Conservation (phyloP, 2,329 filamentous ascomycete species). For the Paramyrothecium sp. region DNA sequence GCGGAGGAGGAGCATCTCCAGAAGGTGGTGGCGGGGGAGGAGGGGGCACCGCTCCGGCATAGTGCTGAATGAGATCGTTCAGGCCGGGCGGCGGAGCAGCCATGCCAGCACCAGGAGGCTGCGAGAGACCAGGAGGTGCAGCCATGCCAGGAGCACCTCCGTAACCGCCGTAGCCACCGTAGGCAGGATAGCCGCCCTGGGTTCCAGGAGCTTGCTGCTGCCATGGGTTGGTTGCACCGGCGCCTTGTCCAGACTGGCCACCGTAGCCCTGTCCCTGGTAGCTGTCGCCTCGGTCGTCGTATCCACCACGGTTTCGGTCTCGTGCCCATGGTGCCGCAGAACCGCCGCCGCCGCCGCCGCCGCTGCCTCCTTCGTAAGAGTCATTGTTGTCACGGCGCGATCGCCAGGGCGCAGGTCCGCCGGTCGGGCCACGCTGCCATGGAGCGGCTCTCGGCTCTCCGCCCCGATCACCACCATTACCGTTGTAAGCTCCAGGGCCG, state of each 20-base stretch:
- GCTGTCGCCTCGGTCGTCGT: conserved; percentile 33
- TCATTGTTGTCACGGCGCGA: conserved; percentile 49
- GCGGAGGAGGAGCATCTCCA: conserved; percentile 56
- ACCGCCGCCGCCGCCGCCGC: conserved; percentile 39
- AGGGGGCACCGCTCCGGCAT: conserved; percentile 50
- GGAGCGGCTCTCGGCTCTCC: conserved; percentile 64
- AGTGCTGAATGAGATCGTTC: conserved; percentile 66
- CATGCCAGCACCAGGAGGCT: conserved; percentile 45
- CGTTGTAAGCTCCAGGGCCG: conserved; percentile 60
- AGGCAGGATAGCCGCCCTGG: conserved; percentile 56
- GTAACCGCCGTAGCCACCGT: conserved; percentile 47
- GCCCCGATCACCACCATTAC: conserved; percentile 57
- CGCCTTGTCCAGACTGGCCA: conserved; percentile 21
- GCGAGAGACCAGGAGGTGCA: conserved; percentile 37
- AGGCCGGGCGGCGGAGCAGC: conserved; percentile 51
- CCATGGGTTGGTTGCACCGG: conserved; percentile 50
- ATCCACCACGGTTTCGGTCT: conserved; percentile 48
- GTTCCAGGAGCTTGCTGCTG: conserved; percentile 51
- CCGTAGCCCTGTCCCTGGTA: conserved; percentile 28
- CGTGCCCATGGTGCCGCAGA: conserved; percentile 61
- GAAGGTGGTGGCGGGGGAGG: conserved; percentile 65
- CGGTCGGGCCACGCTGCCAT: conserved; percentile 85
- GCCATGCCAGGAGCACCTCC: conserved; percentile 44
- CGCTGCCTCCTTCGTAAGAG: conserved; percentile 38
- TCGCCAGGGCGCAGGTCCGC: conserved; percentile 81